Conservation (phyloP, 169 alveolate species). For the Condylostoma magnum region DNA sequence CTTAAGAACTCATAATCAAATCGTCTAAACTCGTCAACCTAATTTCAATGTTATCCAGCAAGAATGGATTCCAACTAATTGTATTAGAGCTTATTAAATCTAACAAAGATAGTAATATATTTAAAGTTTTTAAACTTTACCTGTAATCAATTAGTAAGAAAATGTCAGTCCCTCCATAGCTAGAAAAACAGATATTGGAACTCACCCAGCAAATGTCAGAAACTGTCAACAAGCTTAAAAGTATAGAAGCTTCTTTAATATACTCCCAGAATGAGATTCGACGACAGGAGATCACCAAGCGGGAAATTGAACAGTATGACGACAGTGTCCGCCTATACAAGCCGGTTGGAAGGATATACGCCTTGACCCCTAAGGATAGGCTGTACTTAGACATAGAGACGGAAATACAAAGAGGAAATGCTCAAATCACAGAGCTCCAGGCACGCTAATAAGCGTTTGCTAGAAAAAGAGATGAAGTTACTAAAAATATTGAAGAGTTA, state of each 20-base stretch:
- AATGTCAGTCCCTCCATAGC: conserved; percentile 2
- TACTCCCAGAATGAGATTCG: not conserved
- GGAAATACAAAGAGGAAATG: not conserved
- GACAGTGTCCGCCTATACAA: conserved; percentile 8
- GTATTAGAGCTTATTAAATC: too few species aligned
- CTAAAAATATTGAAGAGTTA: conserved; percentile 18
- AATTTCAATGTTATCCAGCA: too few species aligned
- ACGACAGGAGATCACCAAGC: conserved; percentile 4
- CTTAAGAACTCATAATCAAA: too few species aligned
- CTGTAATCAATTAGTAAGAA: not conserved
- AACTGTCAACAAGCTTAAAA: conserved; percentile 23
- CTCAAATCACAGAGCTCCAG: conserved; percentile 1
- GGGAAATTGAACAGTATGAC: not conserved
- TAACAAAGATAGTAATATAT: too few species aligned
- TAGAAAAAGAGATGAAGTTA: conserved; percentile 13
- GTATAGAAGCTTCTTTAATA: not conserved
- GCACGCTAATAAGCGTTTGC: not conserved
- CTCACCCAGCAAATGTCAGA: conserved; percentile 21
- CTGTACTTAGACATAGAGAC: not conserved
- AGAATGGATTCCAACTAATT: too few species aligned
- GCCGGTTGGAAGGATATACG: conserved; percentile 1
- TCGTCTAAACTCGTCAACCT: too few species aligned
- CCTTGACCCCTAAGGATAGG: not conserved
- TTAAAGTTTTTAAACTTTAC: too few species aligned
- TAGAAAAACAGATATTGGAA: conserved; percentile 22